Evolutionary conservation across 2,329 filamentous ascomycete genomes (phyloP).

Genomic region (Hirsutella minnesotensis): DNA sequence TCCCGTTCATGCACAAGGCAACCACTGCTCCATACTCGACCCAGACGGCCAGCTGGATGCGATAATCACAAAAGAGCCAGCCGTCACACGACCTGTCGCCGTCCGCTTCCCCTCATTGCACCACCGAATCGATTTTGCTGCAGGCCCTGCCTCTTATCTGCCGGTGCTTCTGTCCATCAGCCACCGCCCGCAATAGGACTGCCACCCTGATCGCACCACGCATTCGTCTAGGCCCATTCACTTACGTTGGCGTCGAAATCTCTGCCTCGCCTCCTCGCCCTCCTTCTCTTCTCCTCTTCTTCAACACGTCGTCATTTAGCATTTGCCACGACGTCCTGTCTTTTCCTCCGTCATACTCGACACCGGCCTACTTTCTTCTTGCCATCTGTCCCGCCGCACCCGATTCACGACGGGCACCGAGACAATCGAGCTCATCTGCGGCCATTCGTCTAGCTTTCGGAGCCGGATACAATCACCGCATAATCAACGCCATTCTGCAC

Average conservation of each 20-base stretch:
- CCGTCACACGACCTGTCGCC: not conserved
- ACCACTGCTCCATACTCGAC: too few species aligned
- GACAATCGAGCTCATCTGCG: too few species aligned
- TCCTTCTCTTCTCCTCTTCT: not conserved
- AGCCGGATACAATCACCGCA: too few species aligned
- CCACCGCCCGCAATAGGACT: not conserved
- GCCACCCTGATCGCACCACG: constrained; percentile 1
- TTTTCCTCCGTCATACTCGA: too few species aligned
- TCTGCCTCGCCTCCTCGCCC: not conserved
- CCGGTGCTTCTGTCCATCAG: constrained; percentile 1
- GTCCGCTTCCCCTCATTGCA: not conserved
- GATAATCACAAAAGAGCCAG: not conserved
- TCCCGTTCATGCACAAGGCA: not conserved
- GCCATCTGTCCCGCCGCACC: not conserved
- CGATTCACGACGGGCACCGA: too few species aligned
- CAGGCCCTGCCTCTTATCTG: constrained; percentile 2
- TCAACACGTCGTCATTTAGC: constrained; percentile 3
- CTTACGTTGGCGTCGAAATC: too few species aligned
- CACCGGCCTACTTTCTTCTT: not conserved
- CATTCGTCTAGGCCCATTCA: not conserved
- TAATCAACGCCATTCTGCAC: too few species aligned
- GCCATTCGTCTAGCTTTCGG: too few species aligned
- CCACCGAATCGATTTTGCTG: not conserved
- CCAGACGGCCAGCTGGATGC: not conserved
- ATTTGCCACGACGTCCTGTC: constrained; percentile 2